Base-by-base conservation (phyloP, 192 early-diverging fungal species). In the Gamsiella multidivaricata region DNA sequence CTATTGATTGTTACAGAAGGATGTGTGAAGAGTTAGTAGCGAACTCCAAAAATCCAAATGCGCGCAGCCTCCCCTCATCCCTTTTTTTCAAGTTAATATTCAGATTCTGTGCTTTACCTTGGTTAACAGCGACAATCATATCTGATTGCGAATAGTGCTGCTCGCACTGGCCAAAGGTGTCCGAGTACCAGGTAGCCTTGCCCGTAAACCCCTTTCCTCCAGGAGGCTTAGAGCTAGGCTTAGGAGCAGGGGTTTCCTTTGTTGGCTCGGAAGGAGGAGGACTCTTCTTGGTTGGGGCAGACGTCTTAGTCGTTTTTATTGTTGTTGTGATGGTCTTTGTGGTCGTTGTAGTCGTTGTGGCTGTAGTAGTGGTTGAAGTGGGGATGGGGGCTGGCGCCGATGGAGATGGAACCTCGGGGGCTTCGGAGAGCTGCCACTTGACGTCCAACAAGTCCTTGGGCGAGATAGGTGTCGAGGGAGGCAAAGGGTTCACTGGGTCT, bases 131-230 rank as follows among this genome's bases (percentile, higher is more conserved):
- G 32, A 78, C 73, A 46, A 78, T 78, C 53, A 69, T 32, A 17
- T 78, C 74, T 0, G 74, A 78, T 34, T 78, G 74, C 26, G 74
- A 78, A 29, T 78, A 78, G 18, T 25, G 26, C 18, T 69, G 34
- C 28, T 78, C 74, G 36, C 74, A 78, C 34, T 78, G 74, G 20
- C 74, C 74, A 45, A 18, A 54, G 18, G 74, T 78, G 29, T 78
- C 74, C 45, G 74, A 78, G 66, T 69, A 78, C 74, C 74, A 78
- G 54, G 74, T 78, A 12, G 34, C 61, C 17, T 66, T 67, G 18
- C 74, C 74, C 7, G 65, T 39, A 36, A 31, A 78, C 36, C 17
- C 31, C 23, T 66, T 42, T 25, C 46, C 37, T 47, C 26, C 20
- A 9, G 33, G 17, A 41, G 55, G 59, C 29, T 61, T 49, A 6